Evolutionary conservation across 169 alveolate species (phyloP), one percentile per base, ranked within the genome.

Genomic region (Cryptosporidium sp.): DNA sequence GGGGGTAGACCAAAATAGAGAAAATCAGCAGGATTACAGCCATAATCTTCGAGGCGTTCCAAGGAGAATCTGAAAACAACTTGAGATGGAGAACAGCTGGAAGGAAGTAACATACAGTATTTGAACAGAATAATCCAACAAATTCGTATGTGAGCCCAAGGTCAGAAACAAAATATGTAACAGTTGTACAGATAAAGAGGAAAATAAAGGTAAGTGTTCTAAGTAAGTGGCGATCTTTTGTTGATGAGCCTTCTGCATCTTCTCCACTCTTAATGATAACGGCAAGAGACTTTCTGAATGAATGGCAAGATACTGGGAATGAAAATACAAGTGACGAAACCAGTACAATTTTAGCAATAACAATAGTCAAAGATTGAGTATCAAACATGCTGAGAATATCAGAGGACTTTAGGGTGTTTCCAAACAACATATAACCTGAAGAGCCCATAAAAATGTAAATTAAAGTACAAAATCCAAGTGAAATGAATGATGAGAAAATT

Each of bases 291-390:
- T 80, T 80, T 41, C 89, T 80, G 52, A 80, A 80, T n/a, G 89
- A 80, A 41, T 80, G 89, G 41, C 89, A 80, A 29, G 89, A 80
- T 9, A 80, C 89, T 14, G 89, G 89, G 67, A 80, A 80, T 6
- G 89, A 80, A 62, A 80, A 80, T 43, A 80, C 89, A 23, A 80
- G 51, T 6, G 89, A 80, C 0, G 89, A 80, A 0, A 80, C 89
- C 29, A 80, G 14, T 12, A 80, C 74, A 65, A 80, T 59, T 62
- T 65, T 59, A 23, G 89, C 89, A 61, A 80, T 59, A 21, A 80
- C 29, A 21, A 80, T 39, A 18, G 68, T 61, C 9, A 65, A 18
- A 14, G 89, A 62, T 67, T 29, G 37, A 12, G 89, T 62, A 23
- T 65, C 89, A 48, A 80, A 80, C 89, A 80, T 80, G 43, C 80